Conservation (phyloP, 495 filamentous ascomycete species). For the Parmelia sp. region DNA sequence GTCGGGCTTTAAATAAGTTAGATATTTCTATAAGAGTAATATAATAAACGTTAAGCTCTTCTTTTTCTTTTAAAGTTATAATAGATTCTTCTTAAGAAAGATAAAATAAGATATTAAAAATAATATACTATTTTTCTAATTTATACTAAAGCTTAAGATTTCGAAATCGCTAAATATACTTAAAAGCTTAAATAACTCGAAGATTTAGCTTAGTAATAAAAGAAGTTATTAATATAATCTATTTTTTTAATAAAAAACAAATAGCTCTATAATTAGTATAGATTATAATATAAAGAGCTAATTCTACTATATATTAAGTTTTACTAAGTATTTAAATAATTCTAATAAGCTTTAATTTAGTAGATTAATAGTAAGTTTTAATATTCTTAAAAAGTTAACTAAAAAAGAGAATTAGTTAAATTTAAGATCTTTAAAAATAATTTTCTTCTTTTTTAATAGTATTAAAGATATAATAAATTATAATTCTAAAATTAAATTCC, state of each 20-base stretch:
- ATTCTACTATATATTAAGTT: neutral
- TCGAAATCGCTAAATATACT: too few species aligned
- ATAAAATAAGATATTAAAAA: neutral
- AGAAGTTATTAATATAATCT: too few species aligned
- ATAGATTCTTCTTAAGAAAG: neutral
- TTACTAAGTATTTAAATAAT: slow-evolving; percentile 2
- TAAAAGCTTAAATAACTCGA: too few species aligned
- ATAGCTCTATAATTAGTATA: too few species aligned
- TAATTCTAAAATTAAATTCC: neutral
- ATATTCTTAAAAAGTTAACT: neutral
- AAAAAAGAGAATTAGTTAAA: slow-evolving; percentile 4
- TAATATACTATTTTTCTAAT: too few species aligned
- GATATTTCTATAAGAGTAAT: slow-evolving; percentile 1
- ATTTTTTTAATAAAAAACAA: too few species aligned
- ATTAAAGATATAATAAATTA: slow-evolving; percentile 7
- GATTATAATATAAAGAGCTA: neutral
- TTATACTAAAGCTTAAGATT: too few species aligned
- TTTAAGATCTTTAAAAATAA: neutral
- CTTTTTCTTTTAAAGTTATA: neutral
- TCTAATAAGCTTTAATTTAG: neutral
- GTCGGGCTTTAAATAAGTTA: neutral
- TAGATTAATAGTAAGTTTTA: too few species aligned
- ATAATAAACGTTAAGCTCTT: neutral
- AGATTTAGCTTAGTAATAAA: too few species aligned
- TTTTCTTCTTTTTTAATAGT: neutral